Evolutionary conservation across 106 monocot species (phyloP), one percentile per base, ranked within the genome.

Genomic region (Phalaenopsis equestris): DNA sequence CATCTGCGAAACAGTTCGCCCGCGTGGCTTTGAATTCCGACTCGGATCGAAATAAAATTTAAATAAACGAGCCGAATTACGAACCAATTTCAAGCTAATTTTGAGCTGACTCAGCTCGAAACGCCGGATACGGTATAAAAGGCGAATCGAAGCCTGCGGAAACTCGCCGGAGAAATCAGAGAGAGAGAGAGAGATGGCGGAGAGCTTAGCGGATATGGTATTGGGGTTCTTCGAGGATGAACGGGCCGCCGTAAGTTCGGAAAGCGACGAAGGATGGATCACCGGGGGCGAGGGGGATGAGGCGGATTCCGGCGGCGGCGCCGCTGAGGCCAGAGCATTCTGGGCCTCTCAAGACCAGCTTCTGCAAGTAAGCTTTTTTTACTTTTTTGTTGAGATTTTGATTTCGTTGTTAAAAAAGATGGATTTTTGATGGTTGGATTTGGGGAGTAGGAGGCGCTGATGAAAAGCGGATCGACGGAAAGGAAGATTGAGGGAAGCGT

Each of bases 281-380:
- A 37, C 10, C 73, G 79, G 41, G 42, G 80, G 61, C 36, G 56
- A 45, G 43, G 3, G 43, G 43, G 43, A 45, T 1, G 5, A 6
- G 43, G 43, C 0, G 43, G 43, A 45, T 0, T 3, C 43, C 43
- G 5, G 43, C 43, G 6, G 43, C 43, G 43, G 43, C 3, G 43
- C 43, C 0, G 43, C 43, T 6, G 43, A 45, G 43, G 43, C 43
- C 43, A 45, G 43, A 76, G 82, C 88, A 14, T 93, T 93, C 77
- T 96, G 93, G 92, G 83, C 92, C 39, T 46, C 79, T 5, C 94
- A 94, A 41, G 79, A 82, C 41, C 80, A 83, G 80, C 88, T 87
- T 39, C 90, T 94, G 6, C 75, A 86, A 36, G 94, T 91, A 79
- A 77, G 82, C 1, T 45, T 6, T 6, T 6, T 6, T 45, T 6